phyloP scores from a whole-genome alignment of 192 early-diverging fungal species.

The Backusella psychrophila region DNA sequence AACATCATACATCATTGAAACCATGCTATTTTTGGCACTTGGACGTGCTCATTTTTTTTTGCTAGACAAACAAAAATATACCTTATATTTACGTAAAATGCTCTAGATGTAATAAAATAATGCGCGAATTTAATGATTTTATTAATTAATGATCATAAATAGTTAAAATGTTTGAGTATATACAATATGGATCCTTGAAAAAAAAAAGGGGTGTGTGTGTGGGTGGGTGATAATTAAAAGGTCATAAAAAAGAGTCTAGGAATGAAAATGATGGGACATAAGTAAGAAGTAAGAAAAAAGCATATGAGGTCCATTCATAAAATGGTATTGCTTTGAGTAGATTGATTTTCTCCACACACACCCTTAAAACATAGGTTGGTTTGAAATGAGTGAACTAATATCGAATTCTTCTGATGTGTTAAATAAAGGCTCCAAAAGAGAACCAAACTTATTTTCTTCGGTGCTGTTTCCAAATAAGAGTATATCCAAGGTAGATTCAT shows the following conservation, averaged over 20 bases:
- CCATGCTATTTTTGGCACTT: neutral
- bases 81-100: neutral
- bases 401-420: constrained; percentile 4
- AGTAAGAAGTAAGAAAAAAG: neutral
- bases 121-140: neutral
- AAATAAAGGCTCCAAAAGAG: neutral
- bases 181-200: neutral
- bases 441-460: neutral
- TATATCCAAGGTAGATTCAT: neutral
- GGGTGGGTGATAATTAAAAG: neutral
- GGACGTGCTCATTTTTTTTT: neutral
- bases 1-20: neutral
- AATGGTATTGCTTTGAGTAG: neutral
- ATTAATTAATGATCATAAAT: constrained; percentile 1
- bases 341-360: neutral
- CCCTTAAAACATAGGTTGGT: neutral
- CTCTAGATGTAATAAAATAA: neutral
- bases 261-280: neutral
- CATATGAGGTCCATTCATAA: neutral
- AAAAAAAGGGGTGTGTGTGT: neutral
- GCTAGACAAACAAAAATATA: neutral
- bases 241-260: neutral
- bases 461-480: neutral
- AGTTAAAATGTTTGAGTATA: neutral
- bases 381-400: neutral